Evolutionary conservation across 371 early-diverging fungal genomes (phyloP).

Genomic region (Apophysomyces ossiformis): DNA sequence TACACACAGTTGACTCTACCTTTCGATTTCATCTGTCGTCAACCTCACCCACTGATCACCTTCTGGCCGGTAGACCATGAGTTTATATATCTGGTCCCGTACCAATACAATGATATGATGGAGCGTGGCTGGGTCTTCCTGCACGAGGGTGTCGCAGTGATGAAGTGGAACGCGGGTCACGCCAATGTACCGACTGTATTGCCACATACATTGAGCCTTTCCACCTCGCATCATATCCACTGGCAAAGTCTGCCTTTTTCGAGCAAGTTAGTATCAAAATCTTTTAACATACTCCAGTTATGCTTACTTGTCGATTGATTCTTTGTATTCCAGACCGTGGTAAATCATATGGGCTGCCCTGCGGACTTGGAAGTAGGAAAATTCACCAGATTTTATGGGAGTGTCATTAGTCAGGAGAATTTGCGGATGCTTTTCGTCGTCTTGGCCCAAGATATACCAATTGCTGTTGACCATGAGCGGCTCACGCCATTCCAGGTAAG

Average conservation of each 20-base stretch:
- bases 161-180: conserved; percentile 80
- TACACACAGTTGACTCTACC: conserved; percentile 39
- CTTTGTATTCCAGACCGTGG: conserved; percentile 75
- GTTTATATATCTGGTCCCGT: conserved; percentile 79
- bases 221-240: conserved; percentile 58
- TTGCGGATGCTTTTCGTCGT: conserved; percentile 72
- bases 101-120: conserved; percentile 76
- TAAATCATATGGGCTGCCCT: conserved; percentile 85
- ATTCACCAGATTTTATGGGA: conserved; percentile 43
- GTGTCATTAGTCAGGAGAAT: conserved; percentile 48
- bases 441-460: conserved; percentile 78
- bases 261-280: not conserved
- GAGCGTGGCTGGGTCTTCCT: conserved; percentile 49
- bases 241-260: conserved; percentile 50
- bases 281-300: not conserved
- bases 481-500: conserved; percentile 91
- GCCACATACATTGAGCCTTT: conserved; percentile 80
- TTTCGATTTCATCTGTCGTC: conserved; percentile 73
- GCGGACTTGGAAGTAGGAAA: conserved; percentile 80
- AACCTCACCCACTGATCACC: conserved; percentile 54
- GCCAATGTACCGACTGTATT: conserved; percentile 80
- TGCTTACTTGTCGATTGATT: conserved; percentile 62
- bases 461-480: conserved; percentile 89
- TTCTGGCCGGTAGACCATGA: conserved; percentile 60
- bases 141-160: conserved; percentile 67